Base-by-base conservation (phyloP, 352 stramenopile species). In the Phytophthora foliorum region DNA sequence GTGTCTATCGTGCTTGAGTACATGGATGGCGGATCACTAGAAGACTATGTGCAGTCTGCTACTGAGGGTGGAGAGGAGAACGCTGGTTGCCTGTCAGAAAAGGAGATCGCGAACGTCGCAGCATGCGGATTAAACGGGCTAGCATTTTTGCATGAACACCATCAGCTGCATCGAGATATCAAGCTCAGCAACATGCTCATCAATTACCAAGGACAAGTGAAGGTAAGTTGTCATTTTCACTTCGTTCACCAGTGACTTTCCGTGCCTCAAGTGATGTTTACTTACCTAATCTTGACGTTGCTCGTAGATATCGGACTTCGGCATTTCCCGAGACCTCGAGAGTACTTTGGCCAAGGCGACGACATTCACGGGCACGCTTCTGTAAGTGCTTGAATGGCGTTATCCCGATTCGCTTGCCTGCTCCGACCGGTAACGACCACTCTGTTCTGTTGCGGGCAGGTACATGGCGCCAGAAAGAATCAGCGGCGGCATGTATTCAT, bases 101-200 rank as follows among this genome's bases (percentile, higher is more conserved):
- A 72, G 3, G 84, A 91, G 49, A 78, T 98, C 14, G 91, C 92
- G 1, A 90, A 84, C 29, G 84, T 98, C 38, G 84, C 89, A 7
- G 75, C 72, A 4, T 90, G 92, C 32, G 89, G 82, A 5, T 74
- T 98, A 4, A 84, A 90, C 53, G 94, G 93, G 0, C 74, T 98
- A 2, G 75, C 75, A 0, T 98, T 97, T 61, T 59, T 98, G 32
- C 93, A 98, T 59, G 79, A 91, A 29, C 81, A 93, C 53, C 87
- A 95, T 41, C 91, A 97, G 34, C 64, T 98, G 6, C 95, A 99
- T 66, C 88, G 95, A 39, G 95, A 99, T 38, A 97, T 99, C 67
- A 99, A 99, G 62, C 90, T 96, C 19, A 97, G 89, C 62, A 99
- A 99, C 77, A 93, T 98, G 74, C 86, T 99, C 10, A 87, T 98